phyloP scores from a whole-genome alignment of 192 early-diverging fungal species.

The Funneliformis mosseae region DNA sequence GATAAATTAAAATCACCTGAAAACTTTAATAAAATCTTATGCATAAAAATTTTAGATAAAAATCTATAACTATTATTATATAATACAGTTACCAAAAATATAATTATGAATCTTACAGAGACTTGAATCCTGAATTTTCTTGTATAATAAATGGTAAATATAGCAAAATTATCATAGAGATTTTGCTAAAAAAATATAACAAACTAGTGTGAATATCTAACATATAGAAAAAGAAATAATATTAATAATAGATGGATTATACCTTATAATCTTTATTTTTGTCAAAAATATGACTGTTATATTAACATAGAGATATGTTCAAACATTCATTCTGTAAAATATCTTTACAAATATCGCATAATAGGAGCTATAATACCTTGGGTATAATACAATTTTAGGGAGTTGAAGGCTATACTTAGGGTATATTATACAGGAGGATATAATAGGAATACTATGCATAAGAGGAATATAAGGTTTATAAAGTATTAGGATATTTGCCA shows the following conservation, averaged over 20 bases:
- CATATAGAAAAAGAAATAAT: conserved; percentile 32
- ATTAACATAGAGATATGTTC: conserved; percentile 44
- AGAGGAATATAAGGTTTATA: too few relatives aligned
- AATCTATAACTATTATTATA: conserved; percentile 1
- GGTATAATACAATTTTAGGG: too few relatives aligned
- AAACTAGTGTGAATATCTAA: conserved; percentile 35
- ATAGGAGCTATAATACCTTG: too few relatives aligned
- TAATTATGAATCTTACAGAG: conserved; percentile 43
- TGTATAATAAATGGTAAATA: conserved; percentile 38
- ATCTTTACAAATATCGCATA: conserved; percentile 36
- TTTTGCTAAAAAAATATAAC: conserved; percentile 17
- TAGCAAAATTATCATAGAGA: conserved; percentile 30
- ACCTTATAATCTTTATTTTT: conserved; percentile 42
- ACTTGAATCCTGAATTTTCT: conserved; percentile 10
- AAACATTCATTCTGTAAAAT: conserved; percentile 37
- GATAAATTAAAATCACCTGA: conserved; percentile 33
- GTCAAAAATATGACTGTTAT: conserved; percentile 43
- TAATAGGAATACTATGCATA: too few relatives aligned
- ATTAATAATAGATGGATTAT: conserved; percentile 42
- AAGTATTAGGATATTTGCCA: too few relatives aligned
- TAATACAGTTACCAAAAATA: conserved; percentile 26
- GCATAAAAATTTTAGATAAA: conserved; percentile 37
- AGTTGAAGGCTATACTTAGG: too few relatives aligned
- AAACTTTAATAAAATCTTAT: conserved; percentile 33
- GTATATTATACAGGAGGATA: too few relatives aligned